phyloP scores from a whole-genome alignment of 1,139 yeast species.

The Geotrichum siamense region DNA sequence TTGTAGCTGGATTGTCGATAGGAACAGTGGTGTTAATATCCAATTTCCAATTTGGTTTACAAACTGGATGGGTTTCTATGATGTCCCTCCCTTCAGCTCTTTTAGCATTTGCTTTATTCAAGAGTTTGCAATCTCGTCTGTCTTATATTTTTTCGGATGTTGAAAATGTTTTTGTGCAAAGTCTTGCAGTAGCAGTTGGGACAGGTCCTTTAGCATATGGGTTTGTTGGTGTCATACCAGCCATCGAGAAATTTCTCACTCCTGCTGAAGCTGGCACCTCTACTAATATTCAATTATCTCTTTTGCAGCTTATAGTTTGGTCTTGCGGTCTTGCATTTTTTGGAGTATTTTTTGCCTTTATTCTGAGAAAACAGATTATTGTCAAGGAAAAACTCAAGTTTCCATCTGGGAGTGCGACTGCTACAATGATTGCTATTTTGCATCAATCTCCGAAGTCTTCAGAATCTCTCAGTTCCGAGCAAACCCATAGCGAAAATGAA shows the following conservation, averaged over 20 bases:
- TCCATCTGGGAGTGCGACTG: slow-evolving; percentile 96
- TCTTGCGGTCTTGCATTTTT: slow-evolving; percentile 79
- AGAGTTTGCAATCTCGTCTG: slow-evolving; percentile 40
- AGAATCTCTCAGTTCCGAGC: too few relatives aligned
- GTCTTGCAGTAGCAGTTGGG: slow-evolving; percentile 93
- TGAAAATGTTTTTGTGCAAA: slow-evolving; percentile 86
- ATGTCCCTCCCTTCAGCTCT: slow-evolving; percentile 96
- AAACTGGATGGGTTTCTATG: slow-evolving; percentile 99
- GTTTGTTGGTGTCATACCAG: slow-evolving; percentile 92
- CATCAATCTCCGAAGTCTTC: slow-evolving; percentile 53
- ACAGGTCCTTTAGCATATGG: slow-evolving; percentile 97
- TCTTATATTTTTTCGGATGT: slow-evolving; percentile 65
- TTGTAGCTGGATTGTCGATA: slow-evolving; percentile 48
- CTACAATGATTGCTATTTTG: slow-evolving; percentile 79
- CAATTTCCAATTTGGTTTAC: slow-evolving; percentile 92
- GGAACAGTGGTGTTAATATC: slow-evolving; percentile 66
- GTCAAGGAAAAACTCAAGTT: slow-evolving; percentile 78
- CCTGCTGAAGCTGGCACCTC: slow-evolving; percentile 68
- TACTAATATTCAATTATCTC: slow-evolving; percentile 18
- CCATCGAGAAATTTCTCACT: slow-evolving; percentile 80
- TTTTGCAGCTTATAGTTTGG: slow-evolving; percentile 64
- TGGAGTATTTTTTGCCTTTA: slow-evolving; percentile 93
- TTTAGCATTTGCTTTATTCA: slow-evolving; percentile 76
- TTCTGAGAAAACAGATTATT: slow-evolving; percentile 77
- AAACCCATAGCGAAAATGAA: too few relatives aligned